A percentile compares a stretch with the other conserved stretches of the same genome.
phyloP scores from a whole-genome alignment of 139 green algal genomes.

The Chlorella vulgaris region DNA sequence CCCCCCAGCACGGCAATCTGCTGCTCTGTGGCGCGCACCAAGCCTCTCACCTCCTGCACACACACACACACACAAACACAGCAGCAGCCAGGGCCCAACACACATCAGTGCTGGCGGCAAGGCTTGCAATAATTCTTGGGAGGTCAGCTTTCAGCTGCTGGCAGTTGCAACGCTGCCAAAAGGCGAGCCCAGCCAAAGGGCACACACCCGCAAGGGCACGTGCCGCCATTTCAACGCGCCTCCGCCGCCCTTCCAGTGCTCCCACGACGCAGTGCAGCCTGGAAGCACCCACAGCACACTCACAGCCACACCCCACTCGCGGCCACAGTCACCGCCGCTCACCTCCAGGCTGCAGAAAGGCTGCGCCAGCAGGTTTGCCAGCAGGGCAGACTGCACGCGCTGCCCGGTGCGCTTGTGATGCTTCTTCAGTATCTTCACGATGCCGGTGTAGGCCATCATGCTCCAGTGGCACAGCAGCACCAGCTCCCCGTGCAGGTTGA shows the following conservation, averaged over 20 bases:
- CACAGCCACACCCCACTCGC: neutral
- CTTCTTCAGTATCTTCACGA: conserved; percentile 34
- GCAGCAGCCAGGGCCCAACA: neutral
- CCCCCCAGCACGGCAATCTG: neutral
- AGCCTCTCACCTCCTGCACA: conserved; percentile 18
- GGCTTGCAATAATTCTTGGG: too few species aligned
- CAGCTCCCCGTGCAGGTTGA: conserved; percentile 31
- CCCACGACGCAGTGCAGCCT: too few species aligned
- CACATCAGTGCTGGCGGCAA: neutral
- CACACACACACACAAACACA: neutral
- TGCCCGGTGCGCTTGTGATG: conserved; percentile 30
- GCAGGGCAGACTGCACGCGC: conserved; percentile 29
- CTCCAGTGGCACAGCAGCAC: conserved; percentile 34
- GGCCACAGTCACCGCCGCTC: neutral
- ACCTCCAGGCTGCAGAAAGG: conserved; percentile 26
- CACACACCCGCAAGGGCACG: too few species aligned
- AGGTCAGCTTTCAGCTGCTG: too few species aligned
- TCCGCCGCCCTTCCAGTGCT: too few species aligned
- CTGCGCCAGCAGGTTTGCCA: conserved; percentile 21
- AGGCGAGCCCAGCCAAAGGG: too few species aligned
- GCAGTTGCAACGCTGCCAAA: too few species aligned
- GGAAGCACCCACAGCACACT: neutral
- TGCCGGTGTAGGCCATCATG: conserved; percentile 25
- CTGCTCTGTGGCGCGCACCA: conserved; percentile 9
- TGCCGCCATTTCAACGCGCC: too few species aligned